Evolutionary conservation across 1,284 basidiomycete species (phyloP), one percentile per base, ranked within the genome.

Genomic region (Uromyces viciae-fabae): DNA sequence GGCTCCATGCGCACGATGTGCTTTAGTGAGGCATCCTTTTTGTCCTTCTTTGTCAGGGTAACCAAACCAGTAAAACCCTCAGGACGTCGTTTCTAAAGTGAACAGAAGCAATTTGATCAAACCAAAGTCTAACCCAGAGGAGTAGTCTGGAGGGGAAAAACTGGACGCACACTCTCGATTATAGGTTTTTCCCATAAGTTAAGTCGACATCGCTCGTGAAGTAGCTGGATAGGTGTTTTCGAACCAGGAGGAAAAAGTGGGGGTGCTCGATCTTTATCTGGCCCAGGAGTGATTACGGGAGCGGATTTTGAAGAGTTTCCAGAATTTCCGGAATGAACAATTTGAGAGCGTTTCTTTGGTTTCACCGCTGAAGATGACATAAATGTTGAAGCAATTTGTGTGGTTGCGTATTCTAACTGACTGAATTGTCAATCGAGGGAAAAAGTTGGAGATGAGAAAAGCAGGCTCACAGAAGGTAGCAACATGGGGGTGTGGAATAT

Each of bases 291-390:
- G 28, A 84, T 83, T 28, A 82, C 82, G 2, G 74, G 73, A 33
- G 88, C 88, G 33, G 87, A 83, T 85, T 93, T 94, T 52, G 90
- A 89, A 0, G 92, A 92, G 84, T 93, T 94, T 58, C 93, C 93
- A 22, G 93, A 91, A 86, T 94, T 94, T 62, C 93, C 93, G 76
- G 91, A 91, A 85, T 92, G 92, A 82, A 94, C 91, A 64, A 94
- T 93, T 83, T 87, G 86, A 54, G 83, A 84, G 1, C 86, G 86
- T 33, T 91, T 90, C 87, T 89, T 90, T 82, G 88, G 40, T 64
- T 75, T 75, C 40, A 17, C 43, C 31, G 25, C 22, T 25, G 58
- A 60, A 46, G 58, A 46, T 46, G 73, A 75, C 56, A 60, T 60
- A n/a, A n/a, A n/a, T n/a, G n/a, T n/a, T n/a, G n/a, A n/a, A n/a